A percentile compares a stretch with the other conserved stretches of the same genome.
These are phyloP conservation scores for Aspergillus novoparasiticus DNA, from an alignment of 2,329 filamentous ascomycete genomes.

Conservation along the genomic window DNA sequence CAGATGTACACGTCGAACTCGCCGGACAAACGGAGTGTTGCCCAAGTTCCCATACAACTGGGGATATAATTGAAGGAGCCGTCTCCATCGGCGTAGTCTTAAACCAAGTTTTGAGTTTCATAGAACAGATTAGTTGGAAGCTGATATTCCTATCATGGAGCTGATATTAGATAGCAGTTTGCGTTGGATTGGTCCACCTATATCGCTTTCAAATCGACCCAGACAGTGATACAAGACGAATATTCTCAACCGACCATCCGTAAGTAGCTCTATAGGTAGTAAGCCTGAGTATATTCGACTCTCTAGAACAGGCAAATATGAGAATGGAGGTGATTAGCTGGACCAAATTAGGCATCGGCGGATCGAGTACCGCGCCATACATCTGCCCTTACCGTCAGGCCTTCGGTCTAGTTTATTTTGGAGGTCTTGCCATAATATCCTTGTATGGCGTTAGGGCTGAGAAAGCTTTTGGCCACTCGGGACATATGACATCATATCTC, in stretches of 20 bases:
- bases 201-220: too few relatives aligned
- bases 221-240: too few relatives aligned
- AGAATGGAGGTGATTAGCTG: neutral
- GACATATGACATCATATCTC: neutral
- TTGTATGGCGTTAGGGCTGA: neutral
- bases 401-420: neutral
- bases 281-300: neutral
- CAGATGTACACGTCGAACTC: neutral
- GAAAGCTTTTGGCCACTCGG: neutral
- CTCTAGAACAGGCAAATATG: too few relatives aligned
- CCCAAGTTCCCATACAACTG: slow-evolving; percentile 33
- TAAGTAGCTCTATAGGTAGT: too few relatives aligned
- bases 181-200: too few relatives aligned
- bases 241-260: too few relatives aligned
- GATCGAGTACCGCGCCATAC: neutral
- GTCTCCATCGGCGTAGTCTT: neutral
- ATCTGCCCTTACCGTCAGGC: neutral
- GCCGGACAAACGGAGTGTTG: neutral
- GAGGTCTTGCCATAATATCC: too few relatives aligned
- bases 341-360: neutral
- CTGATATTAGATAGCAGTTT: too few relatives aligned
- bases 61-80: neutral
- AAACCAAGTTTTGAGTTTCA: too few relatives aligned
- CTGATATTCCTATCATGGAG: too few relatives aligned
- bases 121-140: too few relatives aligned